These are phyloP conservation scores for Pythium phragmiticola DNA, from an alignment of 352 stramenopile genomes.

Conservation along the genomic window DNA sequence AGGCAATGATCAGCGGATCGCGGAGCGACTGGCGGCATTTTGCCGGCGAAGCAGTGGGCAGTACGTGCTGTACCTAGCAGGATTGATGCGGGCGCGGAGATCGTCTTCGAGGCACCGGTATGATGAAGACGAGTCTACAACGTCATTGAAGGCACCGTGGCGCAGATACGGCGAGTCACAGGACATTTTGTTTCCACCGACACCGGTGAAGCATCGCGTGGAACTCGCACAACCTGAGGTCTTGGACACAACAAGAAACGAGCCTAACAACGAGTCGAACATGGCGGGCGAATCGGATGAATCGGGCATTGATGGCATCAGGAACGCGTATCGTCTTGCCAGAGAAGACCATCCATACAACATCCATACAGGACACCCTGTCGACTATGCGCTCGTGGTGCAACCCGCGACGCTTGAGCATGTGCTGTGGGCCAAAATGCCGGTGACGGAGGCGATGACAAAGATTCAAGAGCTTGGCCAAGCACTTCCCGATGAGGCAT, in stretches of 20 bases:
- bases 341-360: no score
- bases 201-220: not conserved
- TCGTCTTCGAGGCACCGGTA: no score
- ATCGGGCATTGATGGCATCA: no score
- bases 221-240: not conserved
- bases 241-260: not conserved
- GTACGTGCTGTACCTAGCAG: not conserved
- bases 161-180: not conserved
- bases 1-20: not conserved
- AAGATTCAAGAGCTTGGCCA: not conserved
- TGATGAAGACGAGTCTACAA: not conserved
- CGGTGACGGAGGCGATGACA: not conserved
- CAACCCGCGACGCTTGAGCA: not conserved
- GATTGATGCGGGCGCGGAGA: not conserved
- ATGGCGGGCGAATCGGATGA: not conserved
- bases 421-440: not conserved
- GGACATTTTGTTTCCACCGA: not conserved
- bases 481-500: not conserved
- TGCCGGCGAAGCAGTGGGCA: not conserved
- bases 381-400: not conserved
- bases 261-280: no score
- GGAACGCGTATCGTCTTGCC: no score
- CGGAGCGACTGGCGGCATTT: not conserved
- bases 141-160: not conserved
- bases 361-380: not conserved